Evolutionary conservation across 106 monocot genomes (phyloP).

Genomic region (Ottelia alismoides): DNA sequence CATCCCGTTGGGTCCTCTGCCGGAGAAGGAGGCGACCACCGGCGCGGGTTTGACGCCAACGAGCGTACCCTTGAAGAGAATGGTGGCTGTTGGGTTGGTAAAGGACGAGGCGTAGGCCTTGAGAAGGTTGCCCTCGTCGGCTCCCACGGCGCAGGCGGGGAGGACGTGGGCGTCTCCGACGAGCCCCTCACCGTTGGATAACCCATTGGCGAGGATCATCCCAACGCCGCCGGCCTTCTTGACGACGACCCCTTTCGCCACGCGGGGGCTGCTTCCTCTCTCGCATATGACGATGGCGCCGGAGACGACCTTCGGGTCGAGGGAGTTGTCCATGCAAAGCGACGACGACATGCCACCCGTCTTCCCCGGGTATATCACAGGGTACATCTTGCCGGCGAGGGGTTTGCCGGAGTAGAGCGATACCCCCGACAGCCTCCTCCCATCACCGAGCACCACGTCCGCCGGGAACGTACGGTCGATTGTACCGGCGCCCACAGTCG

Average conservation of each 20-base stretch:
- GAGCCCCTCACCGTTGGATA: slow-evolving; percentile 78
- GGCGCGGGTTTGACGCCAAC: slow-evolving; percentile 68
- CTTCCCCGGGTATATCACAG: slow-evolving; percentile 43
- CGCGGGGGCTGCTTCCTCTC: slow-evolving; percentile 65
- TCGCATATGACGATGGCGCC: slow-evolving; percentile 65
- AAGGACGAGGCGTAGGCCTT: slow-evolving; percentile 28
- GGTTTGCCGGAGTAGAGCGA: slow-evolving; percentile 61
- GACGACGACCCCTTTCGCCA: slow-evolving; percentile 73
- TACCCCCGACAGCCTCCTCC: slow-evolving; percentile 46
- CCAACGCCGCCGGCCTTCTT: slow-evolving; percentile 56
- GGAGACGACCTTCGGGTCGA: slow-evolving; percentile 26
- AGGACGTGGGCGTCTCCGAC: slow-evolving; percentile 86
- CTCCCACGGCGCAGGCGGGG: slow-evolving; percentile 73
- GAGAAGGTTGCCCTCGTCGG: slow-evolving; percentile 37
- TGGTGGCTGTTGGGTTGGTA: slow-evolving; percentile 49
- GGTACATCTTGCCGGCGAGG: slow-evolving; percentile 22
- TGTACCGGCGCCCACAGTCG: slow-evolving; percentile 86
- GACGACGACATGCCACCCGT: slow-evolving; percentile 64
- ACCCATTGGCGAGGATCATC: slow-evolving; percentile 73
- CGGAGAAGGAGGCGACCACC: slow-evolving; percentile 75
- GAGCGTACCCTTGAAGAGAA: slow-evolving; percentile 57
- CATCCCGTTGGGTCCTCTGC: slow-evolving; percentile 77
- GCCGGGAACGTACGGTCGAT: slow-evolving; percentile 92
- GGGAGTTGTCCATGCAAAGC: slow-evolving; percentile 75
- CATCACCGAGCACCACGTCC: slow-evolving; percentile 50